A percentile compares a stretch with the other conserved stretches of the same genome.
These are phyloP conservation scores for Theileria sp. DNA, from an alignment of 169 alveolate species.

Conservation along the genomic window DNA sequence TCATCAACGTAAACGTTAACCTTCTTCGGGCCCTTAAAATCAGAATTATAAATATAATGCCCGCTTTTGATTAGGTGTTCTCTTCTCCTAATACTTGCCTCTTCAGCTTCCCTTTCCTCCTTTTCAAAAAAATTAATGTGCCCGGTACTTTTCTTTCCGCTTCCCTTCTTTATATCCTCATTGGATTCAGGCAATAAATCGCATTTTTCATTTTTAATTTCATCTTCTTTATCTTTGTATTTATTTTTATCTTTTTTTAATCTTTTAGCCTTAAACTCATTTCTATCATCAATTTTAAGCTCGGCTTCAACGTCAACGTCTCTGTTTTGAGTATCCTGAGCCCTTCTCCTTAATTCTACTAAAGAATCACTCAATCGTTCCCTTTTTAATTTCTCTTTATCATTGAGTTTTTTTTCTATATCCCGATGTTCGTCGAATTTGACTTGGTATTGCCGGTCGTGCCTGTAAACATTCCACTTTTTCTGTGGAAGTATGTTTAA, in stretches of 20 bases:
- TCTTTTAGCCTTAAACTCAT: not conserved
- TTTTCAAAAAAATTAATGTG: constrained; percentile 61
- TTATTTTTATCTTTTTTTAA: not conserved
- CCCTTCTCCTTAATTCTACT: constrained; percentile 51
- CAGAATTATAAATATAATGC: constrained; percentile 45
- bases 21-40: constrained; percentile 29
- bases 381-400: constrained; percentile 32
- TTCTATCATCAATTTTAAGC: not conserved
- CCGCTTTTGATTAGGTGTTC: constrained; percentile 60
- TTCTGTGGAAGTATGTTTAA: constrained; percentile 88
- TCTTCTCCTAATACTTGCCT: constrained; percentile 35
- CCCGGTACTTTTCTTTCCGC: constrained; percentile 19
- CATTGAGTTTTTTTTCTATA: constrained; percentile 42
- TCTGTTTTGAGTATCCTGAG: constrained; percentile 41
- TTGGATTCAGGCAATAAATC: not conserved
- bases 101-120: constrained; percentile 55
- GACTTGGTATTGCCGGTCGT: constrained; percentile 81
- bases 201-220: not conserved
- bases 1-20: constrained; percentile 61
- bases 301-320: not conserved
- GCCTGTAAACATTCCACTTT: constrained; percentile 87
- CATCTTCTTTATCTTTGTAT: not conserved
- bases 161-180: not conserved
- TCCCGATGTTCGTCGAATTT: constrained; percentile 75
- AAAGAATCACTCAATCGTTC: constrained; percentile 45